Conservation (phyloP, 345 rosid species). For the Aquilaria yunnanensis region DNA sequence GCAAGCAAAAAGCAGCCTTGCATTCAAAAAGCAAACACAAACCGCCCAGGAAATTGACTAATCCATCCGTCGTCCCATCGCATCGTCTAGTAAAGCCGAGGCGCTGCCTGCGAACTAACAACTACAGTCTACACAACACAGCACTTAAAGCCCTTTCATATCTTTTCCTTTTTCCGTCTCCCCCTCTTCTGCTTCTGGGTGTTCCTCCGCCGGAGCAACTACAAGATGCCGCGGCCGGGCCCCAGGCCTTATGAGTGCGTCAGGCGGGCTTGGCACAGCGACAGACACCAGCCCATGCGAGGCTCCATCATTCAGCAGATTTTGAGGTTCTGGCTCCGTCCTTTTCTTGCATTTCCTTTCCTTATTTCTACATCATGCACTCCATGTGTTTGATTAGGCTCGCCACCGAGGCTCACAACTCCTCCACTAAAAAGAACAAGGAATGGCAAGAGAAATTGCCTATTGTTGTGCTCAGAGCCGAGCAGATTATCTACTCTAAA, state of each 20-base stretch:
- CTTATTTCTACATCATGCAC: constrained; percentile 12
- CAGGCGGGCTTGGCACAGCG: constrained; percentile 96
- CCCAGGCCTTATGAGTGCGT: constrained; percentile 97
- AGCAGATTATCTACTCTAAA: constrained; percentile 97
- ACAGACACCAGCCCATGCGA: constrained; percentile 79
- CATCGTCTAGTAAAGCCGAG: too few relatives aligned
- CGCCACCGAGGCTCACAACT: constrained; percentile 51
- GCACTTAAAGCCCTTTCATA: too few relatives aligned
- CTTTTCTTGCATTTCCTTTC: constrained; percentile 9
- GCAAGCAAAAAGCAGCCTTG: too few relatives aligned
- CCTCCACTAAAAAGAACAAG: constrained; percentile 66
- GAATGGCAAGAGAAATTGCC: constrained; percentile 96
- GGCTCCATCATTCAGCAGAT: constrained; percentile 88
- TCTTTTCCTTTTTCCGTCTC: neutral
- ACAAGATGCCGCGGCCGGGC: constrained; percentile 87
- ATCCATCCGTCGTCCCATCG: too few relatives aligned
- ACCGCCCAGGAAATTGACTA: too few relatives aligned
- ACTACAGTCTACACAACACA: too few relatives aligned
- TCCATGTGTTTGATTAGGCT: constrained; percentile 49
- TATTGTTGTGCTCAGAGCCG: constrained; percentile 71
- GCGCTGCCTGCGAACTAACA: too few relatives aligned
- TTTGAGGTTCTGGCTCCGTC: constrained; percentile 62
- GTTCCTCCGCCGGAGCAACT: neutral
- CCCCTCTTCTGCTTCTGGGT: neutral
- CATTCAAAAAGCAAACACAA: too few relatives aligned